These are phyloP conservation scores for Coccomyxa sp. DNA, from an alignment of 139 green algal species.

Conservation along the genomic window DNA sequence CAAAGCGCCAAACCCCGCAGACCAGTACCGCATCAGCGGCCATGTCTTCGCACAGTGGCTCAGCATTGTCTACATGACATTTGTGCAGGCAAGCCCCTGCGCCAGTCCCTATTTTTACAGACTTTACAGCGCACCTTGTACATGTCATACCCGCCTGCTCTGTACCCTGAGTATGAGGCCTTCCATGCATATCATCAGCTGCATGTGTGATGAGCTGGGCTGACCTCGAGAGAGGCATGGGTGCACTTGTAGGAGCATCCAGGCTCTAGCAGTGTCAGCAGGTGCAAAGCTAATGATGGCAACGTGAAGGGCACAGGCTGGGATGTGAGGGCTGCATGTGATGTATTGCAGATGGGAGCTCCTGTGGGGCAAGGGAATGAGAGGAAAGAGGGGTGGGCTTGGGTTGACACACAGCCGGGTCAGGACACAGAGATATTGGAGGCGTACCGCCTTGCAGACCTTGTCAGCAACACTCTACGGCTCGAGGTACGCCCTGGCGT, in stretches of 20 bases:
- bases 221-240: neutral
- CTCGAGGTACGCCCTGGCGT: neutral
- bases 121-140: too few relatives aligned
- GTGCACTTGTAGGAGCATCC: neutral
- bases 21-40: constrained; percentile 22
- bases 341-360: neutral
- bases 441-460: neutral
- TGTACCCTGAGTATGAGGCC: too few relatives aligned
- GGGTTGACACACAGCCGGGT: neutral
- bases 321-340: neutral
- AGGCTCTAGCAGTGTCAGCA: neutral
- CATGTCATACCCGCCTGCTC: too few relatives aligned
- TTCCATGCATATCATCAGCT: neutral
- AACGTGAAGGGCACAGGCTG: neutral
- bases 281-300: neutral
- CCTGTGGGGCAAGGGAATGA: too few relatives aligned
- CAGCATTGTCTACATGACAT: constrained; percentile 47
- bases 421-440: neutral
- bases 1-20: neutral
- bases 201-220: neutral
- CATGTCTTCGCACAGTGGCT: constrained; percentile 45
- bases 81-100: constrained; percentile 57
- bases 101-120: constrained; percentile 58
- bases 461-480: constrained; percentile 1
- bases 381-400: neutral